Evolutionary conservation across 371 early-diverging fungal genomes (phyloP).

Genomic region (Dichotomocladium elegans): DNA sequence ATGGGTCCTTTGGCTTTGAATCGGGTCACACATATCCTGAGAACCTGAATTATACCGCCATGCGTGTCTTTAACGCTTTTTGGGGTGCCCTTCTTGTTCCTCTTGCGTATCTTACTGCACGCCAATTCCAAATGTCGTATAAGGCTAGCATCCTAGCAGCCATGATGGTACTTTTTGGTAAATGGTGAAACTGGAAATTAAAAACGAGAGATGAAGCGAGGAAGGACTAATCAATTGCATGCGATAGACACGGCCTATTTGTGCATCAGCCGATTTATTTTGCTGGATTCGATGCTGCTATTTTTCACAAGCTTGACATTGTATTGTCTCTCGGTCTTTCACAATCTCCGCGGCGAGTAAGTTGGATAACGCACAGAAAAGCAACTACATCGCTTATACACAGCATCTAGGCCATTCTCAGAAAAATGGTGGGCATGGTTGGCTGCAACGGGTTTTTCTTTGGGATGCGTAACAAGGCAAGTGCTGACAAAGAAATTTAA

Average conservation of each 20-base stretch:
- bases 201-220: background rate
- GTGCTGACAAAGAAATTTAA: background rate
- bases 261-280: constrained; percentile 93
- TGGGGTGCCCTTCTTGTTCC: constrained; percentile 96
- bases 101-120: constrained; percentile 88
- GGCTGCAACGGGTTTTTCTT: constrained; percentile 80
- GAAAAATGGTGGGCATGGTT: constrained; percentile 88
- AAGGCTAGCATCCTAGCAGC: constrained; percentile 70
- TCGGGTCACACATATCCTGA: constrained; percentile 87
- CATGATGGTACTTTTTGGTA: constrained; percentile 79
- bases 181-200: constrained; percentile 1
- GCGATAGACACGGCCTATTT: constrained; percentile 79
- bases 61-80: constrained; percentile 90
- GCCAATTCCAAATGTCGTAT: constrained; percentile 69
- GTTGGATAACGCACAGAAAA: constrained; percentile 10
- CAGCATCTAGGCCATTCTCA: constrained; percentile 66
- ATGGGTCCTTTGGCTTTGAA: constrained; percentile 89
- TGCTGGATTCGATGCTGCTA: constrained; percentile 97
- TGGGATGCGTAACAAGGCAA: constrained; percentile 86
- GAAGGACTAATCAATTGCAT: background rate
- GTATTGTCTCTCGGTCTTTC: constrained; percentile 74
- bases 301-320: constrained; percentile 88
- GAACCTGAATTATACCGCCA: constrained; percentile 82
- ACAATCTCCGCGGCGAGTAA: constrained; percentile 68
- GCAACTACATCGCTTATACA: background rate